Evolutionary conservation across 768 basidiomycete genomes (phyloP).

Genomic region (Royoungia palumana): DNA sequence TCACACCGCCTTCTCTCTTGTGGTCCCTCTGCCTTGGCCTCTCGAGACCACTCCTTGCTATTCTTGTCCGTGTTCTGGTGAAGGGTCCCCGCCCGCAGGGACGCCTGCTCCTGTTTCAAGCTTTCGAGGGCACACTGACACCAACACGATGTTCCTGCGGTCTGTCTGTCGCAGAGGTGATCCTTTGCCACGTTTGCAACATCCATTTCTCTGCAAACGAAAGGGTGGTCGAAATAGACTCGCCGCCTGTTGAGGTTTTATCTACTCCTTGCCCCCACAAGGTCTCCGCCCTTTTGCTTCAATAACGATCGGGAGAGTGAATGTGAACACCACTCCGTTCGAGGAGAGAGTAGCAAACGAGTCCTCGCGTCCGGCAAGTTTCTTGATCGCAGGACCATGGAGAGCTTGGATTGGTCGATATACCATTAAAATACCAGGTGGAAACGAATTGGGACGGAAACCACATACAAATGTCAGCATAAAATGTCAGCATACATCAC

Average conservation of each 20-base stretch:
- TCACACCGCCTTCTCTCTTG: background rate
- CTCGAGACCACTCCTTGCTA: constrained; percentile 3
- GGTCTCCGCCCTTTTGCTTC: constrained; percentile 24
- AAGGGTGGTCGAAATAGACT: constrained; percentile 29
- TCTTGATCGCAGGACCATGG: constrained; percentile 68
- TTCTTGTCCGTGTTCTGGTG: constrained; percentile 4
- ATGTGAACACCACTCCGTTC: constrained; percentile 91
- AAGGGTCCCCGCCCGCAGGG: background rate
- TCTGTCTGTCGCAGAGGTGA: constrained; percentile 41
- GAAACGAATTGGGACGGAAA: constrained; percentile 77
- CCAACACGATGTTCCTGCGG: constrained; percentile 65
- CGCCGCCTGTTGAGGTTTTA: constrained; percentile 75
- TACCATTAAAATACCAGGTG: constrained; percentile 60
- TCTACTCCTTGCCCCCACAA: constrained; percentile 30
- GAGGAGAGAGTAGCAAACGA: constrained; percentile 79
- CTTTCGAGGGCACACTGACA: constrained; percentile 63
- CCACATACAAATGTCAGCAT: constrained; percentile 33
- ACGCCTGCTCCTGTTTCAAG: constrained; percentile 1
- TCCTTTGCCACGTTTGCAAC: constrained; percentile 59
- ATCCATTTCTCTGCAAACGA: constrained; percentile 87
- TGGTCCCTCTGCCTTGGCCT: constrained; percentile 6
- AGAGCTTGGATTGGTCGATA: constrained; percentile 81
- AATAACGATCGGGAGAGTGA: constrained; percentile 44
- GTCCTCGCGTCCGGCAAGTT: constrained; percentile 76
- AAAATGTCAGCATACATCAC: background rate